Evolutionary conservation across 495 filamentous ascomycete species (phyloP).

Genomic region (Halenospora varia): DNA sequence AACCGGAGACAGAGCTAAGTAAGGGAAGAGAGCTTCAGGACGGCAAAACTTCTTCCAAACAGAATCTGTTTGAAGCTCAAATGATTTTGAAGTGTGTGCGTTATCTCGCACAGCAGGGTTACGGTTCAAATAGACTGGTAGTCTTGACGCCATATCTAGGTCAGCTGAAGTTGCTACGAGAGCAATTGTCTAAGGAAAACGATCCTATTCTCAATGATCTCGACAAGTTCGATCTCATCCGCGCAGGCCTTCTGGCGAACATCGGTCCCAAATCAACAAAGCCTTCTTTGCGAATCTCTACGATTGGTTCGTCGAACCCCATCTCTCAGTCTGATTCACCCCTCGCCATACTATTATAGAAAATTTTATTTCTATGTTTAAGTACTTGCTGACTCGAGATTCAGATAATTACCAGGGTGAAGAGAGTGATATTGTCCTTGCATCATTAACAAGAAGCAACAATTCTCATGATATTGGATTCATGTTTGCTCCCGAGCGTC

Average conservation of each 20-base stretch:
- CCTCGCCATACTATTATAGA: too few species aligned
- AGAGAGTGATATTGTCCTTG: constrained; percentile 72
- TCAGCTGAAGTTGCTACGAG: constrained; percentile 57
- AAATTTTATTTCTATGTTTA: too few species aligned
- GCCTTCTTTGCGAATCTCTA: constrained; percentile 54
- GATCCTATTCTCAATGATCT: constrained; percentile 63
- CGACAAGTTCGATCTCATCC: constrained; percentile 62
- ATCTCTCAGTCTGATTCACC: not conserved
- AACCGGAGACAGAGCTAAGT: constrained; percentile 44
- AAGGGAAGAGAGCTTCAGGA: constrained; percentile 49
- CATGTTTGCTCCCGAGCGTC: constrained; percentile 61
- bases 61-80: constrained; percentile 64
- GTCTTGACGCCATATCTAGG: constrained; percentile 73
- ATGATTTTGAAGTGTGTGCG: constrained; percentile 64
- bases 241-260: constrained; percentile 56
- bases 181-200: constrained; percentile 48
- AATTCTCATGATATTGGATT: constrained; percentile 63
- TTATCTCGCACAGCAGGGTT: constrained; percentile 75
- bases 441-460: constrained; percentile 65
- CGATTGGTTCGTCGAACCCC: constrained; percentile 47
- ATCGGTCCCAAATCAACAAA: constrained; percentile 49
- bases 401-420: constrained; percentile 80
- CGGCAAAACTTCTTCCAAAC: constrained; percentile 41
- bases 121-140: constrained; percentile 60
- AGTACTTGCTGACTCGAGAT: not conserved